Evolutionary conservation across 768 basidiomycete species (phyloP).

Genomic region (Postia placenta): DNA sequence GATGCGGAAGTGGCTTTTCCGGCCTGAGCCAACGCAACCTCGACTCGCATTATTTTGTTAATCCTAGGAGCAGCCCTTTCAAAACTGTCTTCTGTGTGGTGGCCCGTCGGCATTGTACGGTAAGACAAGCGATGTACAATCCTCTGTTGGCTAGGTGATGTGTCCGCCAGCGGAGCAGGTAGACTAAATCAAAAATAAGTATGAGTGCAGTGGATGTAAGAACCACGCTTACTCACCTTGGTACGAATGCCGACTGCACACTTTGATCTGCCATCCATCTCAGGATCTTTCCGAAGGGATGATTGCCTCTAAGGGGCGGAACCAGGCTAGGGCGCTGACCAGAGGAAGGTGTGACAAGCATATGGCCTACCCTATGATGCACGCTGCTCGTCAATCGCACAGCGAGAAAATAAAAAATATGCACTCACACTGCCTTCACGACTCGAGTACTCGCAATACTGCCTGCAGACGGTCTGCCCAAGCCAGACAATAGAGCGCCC

Average conservation of each 20-base stretch:
- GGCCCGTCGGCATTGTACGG: slow-evolving; percentile 24
- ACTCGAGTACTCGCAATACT: no score
- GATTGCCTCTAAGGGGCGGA: slow-evolving; percentile 42
- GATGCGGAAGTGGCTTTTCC: neutral
- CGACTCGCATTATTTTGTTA: slow-evolving; percentile 14
- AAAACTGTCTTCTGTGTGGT: neutral
- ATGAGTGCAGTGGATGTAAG: no score
- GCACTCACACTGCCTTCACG: slow-evolving; percentile 21
- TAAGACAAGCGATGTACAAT: slow-evolving; percentile 46
- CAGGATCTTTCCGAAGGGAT: slow-evolving; percentile 32
- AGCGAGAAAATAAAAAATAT: neutral
- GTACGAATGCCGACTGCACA: slow-evolving; percentile 38
- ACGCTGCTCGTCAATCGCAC: neutral
- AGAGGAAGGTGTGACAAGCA: slow-evolving; percentile 39
- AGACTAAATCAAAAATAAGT: slow-evolving; percentile 25
- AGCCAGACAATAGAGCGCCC: slow-evolving; percentile 5
- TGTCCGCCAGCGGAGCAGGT: slow-evolving; percentile 30
- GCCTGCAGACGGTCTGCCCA: no score
- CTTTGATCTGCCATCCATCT: slow-evolving; percentile 36
- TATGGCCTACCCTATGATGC: slow-evolving; percentile 47
- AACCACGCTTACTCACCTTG: slow-evolving; percentile 45
- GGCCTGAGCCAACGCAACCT: slow-evolving; percentile 12
- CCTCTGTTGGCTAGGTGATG: slow-evolving; percentile 25
- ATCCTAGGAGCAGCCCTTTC: neutral
- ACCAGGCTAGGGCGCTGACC: slow-evolving; percentile 32